A percentile compares a stretch with the other conserved stretches of the same genome.
These are phyloP conservation scores for Chaetothyriales sp. DNA, from an alignment of 2,329 filamentous ascomycete species.

Conservation along the genomic window DNA sequence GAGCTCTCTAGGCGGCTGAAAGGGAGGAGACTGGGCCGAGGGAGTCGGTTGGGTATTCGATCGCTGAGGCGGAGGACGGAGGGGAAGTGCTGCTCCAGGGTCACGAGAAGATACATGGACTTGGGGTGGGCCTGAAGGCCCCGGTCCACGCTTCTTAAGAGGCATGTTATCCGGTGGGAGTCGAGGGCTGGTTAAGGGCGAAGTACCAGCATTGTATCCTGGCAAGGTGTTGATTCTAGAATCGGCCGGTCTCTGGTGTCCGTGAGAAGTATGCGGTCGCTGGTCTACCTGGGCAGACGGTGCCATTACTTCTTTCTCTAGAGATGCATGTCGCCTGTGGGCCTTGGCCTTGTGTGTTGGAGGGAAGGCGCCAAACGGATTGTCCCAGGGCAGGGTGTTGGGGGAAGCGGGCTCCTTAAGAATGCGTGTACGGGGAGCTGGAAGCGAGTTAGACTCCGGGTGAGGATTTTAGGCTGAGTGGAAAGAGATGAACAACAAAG, in stretches of 20 bases:
- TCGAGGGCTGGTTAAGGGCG: neutral
- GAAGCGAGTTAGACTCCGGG: constrained; percentile 14
- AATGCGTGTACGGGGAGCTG: constrained; percentile 18
- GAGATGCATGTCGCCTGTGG: constrained; percentile 17
- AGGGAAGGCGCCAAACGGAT: constrained; percentile 36
- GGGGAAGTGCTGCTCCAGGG: constrained; percentile 5
- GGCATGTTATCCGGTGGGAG: neutral
- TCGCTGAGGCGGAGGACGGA: neutral
- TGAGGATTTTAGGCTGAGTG: constrained; percentile 3
- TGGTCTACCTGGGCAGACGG: constrained; percentile 1
- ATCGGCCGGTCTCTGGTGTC: constrained; percentile 3
- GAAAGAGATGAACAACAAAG: neutral
- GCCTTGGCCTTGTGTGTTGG: constrained; percentile 25
- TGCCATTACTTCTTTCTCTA: constrained; percentile 8
- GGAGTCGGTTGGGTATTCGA: neutral
- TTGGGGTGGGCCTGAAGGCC: constrained; percentile 9
- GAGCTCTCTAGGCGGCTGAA: neutral
- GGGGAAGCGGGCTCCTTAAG: constrained; percentile 24
- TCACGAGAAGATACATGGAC: constrained; percentile 9
- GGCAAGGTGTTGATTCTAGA: constrained; percentile 3
- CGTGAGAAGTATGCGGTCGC: constrained; percentile 12
- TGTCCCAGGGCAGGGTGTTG: constrained; percentile 31
- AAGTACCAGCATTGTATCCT: neutral
- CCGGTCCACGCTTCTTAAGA: constrained; percentile 4
- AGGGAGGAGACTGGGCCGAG: neutral